Evolutionary conservation across 768 basidiomycete genomes (phyloP).

Genomic region (Mrakia hoshinonis): DNA sequence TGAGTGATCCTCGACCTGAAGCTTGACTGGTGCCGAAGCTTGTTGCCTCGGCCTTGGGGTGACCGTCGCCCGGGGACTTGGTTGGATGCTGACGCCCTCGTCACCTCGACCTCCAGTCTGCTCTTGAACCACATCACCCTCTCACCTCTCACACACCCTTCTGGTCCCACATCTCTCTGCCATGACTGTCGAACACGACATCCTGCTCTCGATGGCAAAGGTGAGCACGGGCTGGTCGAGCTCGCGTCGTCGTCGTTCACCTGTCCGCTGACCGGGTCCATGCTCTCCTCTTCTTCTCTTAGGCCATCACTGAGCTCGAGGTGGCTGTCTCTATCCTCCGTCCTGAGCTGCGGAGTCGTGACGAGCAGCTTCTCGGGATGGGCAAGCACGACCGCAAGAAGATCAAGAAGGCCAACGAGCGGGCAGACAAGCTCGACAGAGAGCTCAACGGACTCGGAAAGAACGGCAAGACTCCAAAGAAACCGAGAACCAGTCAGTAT

Average conservation of each 20-base stretch:
- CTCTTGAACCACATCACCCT: no score
- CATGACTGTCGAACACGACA: neutral
- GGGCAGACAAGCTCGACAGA: neutral
- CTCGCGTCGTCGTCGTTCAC: neutral
- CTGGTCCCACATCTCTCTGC: neutral
- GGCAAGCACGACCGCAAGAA: conserved; percentile 15
- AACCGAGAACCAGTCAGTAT: conserved; percentile 11
- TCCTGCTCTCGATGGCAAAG: conserved; percentile 16
- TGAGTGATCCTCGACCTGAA: no score
- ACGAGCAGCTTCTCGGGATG: neutral
- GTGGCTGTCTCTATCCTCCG: conserved; percentile 24
- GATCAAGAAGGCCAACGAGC: conserved; percentile 15
- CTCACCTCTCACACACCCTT: neutral
- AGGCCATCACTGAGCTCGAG: conserved; percentile 29
- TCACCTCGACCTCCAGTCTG: no score
- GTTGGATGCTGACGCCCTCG: no score
- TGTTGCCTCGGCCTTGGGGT: no score
- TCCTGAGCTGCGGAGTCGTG: conserved; percentile 1
- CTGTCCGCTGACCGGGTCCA: neutral
- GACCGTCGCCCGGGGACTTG: no score
- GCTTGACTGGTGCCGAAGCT: no score
- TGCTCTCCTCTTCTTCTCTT: neutral
- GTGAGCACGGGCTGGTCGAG: neutral
- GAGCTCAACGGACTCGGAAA: neutral
- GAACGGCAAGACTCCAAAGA: conserved; percentile 7